These are phyloP conservation scores for Daldinia loculata DNA, from an alignment of 495 filamentous ascomycete genomes.

Conservation along the genomic window DNA sequence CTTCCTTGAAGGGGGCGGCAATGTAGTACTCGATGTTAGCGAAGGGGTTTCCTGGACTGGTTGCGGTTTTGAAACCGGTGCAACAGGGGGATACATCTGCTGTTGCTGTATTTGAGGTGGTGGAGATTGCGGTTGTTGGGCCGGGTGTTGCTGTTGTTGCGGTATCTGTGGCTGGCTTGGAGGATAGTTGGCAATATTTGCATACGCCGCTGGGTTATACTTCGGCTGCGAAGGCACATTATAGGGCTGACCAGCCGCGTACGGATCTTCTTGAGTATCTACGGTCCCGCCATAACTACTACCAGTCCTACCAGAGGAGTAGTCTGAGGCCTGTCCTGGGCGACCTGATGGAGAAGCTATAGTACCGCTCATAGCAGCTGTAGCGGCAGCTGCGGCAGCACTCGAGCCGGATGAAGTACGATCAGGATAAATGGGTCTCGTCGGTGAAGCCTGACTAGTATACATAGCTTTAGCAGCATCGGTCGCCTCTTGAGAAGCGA, in stretches of 20 bases:
- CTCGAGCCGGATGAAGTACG: slow-evolving; percentile 51
- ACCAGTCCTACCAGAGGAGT: slow-evolving; percentile 48
- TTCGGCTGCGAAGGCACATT: slow-evolving; percentile 64
- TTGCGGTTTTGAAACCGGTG: slow-evolving; percentile 51
- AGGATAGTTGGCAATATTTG: slow-evolving; percentile 62
- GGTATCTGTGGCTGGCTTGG: slow-evolving; percentile 52
- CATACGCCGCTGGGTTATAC: slow-evolving; percentile 79
- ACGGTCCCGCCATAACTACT: slow-evolving; percentile 52
- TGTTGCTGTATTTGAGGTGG: slow-evolving; percentile 45
- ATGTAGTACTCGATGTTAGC: slow-evolving; percentile 46
- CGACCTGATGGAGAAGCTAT: slow-evolving; percentile 42
- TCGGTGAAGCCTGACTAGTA: slow-evolving; percentile 58
- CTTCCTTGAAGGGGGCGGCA: slow-evolving; percentile 57
- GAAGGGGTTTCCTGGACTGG: slow-evolving; percentile 48
- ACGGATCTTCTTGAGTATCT: slow-evolving; percentile 54
- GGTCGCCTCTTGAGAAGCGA: slow-evolving; percentile 57
- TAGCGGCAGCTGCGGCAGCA: slow-evolving; percentile 58
- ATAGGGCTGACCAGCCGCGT: slow-evolving; percentile 54
- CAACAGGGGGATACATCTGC: slow-evolving; percentile 35
- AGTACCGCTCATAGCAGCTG: slow-evolving; percentile 54
- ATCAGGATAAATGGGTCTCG: slow-evolving; percentile 52
- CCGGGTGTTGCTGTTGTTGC: slow-evolving; percentile 46
- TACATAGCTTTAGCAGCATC: slow-evolving; percentile 63
- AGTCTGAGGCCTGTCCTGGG: slow-evolving; percentile 48
- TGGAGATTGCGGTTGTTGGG: slow-evolving; percentile 52